Conservation (phyloP, 1,139 yeast genomes). For the Kodamaea fungicola region DNA sequence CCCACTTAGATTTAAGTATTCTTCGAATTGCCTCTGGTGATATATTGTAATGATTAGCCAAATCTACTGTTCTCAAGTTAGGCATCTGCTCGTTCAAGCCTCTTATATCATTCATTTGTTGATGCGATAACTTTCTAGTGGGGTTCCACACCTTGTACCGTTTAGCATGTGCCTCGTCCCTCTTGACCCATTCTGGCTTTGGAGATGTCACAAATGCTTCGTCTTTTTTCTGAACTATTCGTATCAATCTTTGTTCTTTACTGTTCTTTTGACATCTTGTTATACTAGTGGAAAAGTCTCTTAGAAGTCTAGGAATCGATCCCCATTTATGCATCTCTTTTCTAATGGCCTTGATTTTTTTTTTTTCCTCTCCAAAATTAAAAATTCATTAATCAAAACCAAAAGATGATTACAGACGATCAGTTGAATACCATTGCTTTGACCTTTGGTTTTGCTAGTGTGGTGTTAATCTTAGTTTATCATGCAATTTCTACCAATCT, state of each 20-base stretch:
- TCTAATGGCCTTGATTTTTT: not conserved
- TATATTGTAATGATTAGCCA: slow-evolving; percentile 63
- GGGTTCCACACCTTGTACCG: slow-evolving; percentile 74
- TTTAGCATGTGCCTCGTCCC: slow-evolving; percentile 57
- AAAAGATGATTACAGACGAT: slow-evolving; percentile 70
- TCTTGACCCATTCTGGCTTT: slow-evolving; percentile 52
- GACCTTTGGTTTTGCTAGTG: slow-evolving; percentile 70
- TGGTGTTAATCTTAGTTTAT: slow-evolving; percentile 67
- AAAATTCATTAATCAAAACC: not conserved
- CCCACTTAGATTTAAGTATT: slow-evolving; percentile 75
- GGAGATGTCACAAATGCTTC: slow-evolving; percentile 6
- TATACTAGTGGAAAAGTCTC: not conserved
- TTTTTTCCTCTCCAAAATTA: not conserved
- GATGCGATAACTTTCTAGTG: slow-evolving; percentile 60
- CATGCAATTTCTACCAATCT: slow-evolving; percentile 53
- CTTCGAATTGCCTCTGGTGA: slow-evolving; percentile 85
- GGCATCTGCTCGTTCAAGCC: slow-evolving; percentile 57
- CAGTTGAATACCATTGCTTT: slow-evolving; percentile 75
- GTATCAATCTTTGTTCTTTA: slow-evolving; percentile 11
- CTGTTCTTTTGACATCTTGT: slow-evolving; percentile 3
- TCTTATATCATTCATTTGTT: slow-evolving; percentile 65
- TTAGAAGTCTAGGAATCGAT: not conserved
- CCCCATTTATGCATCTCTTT: too few species aligned
- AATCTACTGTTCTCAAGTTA: slow-evolving; percentile 51
- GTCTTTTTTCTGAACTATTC: slow-evolving; percentile 13